Conservation (phyloP, 371 early-diverging fungal species). For the Actinomucor elegans region DNA sequence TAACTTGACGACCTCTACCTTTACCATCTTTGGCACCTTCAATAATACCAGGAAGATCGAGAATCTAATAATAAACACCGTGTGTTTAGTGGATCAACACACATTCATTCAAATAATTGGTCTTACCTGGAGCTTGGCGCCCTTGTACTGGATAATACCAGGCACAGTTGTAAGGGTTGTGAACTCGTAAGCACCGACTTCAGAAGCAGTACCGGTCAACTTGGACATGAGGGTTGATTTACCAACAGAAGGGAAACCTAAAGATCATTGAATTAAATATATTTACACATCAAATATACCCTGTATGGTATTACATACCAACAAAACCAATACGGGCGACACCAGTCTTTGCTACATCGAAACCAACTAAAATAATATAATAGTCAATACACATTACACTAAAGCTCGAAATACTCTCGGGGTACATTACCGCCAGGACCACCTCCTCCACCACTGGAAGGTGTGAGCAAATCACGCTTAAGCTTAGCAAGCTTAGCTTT, state of each 20-base stretch:
- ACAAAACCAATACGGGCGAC: slow-evolving; percentile 95
- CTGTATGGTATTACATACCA: slow-evolving; percentile 55
- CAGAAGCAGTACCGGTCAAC: slow-evolving; percentile 96
- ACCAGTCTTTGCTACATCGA: slow-evolving; percentile 97
- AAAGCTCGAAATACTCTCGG: no score
- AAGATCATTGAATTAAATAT: slow-evolving; percentile 16
- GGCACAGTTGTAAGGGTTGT: slow-evolving; percentile 99
- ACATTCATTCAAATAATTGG: neutral
- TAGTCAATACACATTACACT: neutral
- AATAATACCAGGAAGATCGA: slow-evolving; percentile 93
- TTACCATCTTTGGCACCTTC: slow-evolving; percentile 99
- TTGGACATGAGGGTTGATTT: slow-evolving; percentile 98
- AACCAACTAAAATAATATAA: slow-evolving; percentile 65
- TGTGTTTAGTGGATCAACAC: neutral
- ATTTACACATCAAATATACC: neutral
- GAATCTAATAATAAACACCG: slow-evolving; percentile 31
- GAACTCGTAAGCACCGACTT: slow-evolving; percentile 98
- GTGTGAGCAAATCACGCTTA: slow-evolving; percentile 91
- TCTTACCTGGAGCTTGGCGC: slow-evolving; percentile 86
- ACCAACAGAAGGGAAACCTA: slow-evolving; percentile 98
- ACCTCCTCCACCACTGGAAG: slow-evolving; percentile 80
- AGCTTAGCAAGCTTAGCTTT: slow-evolving; percentile 99
- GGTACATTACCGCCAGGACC: slow-evolving; percentile 73
- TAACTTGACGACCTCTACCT: slow-evolving; percentile 97
- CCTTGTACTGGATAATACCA: slow-evolving; percentile 96